These are phyloP conservation scores for Lasiosphaeris hirsuta DNA, from an alignment of 495 filamentous ascomycete species.

Conservation along the genomic window DNA sequence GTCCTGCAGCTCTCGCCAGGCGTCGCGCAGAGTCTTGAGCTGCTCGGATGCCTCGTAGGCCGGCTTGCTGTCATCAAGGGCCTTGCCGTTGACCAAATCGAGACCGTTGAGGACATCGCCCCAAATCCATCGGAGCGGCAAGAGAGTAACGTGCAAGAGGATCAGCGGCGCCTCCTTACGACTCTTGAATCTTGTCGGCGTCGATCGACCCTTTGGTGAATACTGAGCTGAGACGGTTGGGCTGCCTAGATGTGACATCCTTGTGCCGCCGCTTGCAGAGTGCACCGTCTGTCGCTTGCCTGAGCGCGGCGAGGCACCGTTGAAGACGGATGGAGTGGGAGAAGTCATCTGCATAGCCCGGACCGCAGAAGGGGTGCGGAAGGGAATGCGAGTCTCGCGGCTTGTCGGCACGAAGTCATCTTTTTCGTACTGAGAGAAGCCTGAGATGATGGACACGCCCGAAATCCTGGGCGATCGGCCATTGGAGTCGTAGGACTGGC, in stretches of 20 bases:
- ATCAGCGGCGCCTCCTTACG: slow-evolving; percentile 66
- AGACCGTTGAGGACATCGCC: slow-evolving; percentile 51
- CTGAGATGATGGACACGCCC: slow-evolving; percentile 38
- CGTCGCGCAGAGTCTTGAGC: slow-evolving; percentile 57
- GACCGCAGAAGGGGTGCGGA: slow-evolving; percentile 68
- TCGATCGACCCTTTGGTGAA: slow-evolving; percentile 59
- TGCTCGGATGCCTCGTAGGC: slow-evolving; percentile 48
- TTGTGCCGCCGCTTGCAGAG: slow-evolving; percentile 40
- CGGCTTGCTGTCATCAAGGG: slow-evolving; percentile 15
- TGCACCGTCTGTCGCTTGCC: slow-evolving; percentile 20
- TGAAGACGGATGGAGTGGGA: slow-evolving; percentile 50
- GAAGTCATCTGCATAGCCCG: slow-evolving; percentile 76
- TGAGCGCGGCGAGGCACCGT: slow-evolving; percentile 46
- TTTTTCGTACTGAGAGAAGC: slow-evolving; percentile 42
- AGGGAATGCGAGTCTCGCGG: slow-evolving; percentile 38
- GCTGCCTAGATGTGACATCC: slow-evolving; percentile 45
- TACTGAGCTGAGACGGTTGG: slow-evolving; percentile 45
- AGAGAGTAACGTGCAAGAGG: slow-evolving; percentile 79
- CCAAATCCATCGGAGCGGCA: slow-evolving; percentile 69
- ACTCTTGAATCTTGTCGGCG: slow-evolving; percentile 45
- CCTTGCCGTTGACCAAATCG: slow-evolving; percentile 23
- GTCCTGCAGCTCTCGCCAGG: slow-evolving; percentile 73
- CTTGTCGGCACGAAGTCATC: slow-evolving; percentile 40
- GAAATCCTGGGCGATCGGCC: slow-evolving; percentile 28
- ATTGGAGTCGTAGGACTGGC: slow-evolving; percentile 13